Evolutionary conservation across 805 yeast genomes (phyloP).

Genomic region (Saccharomyces mikatae): DNA sequence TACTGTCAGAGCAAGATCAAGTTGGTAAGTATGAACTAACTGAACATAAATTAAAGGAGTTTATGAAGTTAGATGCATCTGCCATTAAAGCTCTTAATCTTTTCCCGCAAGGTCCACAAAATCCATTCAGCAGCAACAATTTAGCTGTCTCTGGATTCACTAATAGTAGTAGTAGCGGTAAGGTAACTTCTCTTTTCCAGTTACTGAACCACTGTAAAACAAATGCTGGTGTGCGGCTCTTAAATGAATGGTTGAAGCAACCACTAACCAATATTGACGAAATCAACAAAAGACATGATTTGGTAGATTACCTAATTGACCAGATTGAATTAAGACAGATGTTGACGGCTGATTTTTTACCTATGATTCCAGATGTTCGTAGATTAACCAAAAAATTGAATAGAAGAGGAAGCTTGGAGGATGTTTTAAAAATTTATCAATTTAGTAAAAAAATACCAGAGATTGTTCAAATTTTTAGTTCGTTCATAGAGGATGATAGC

Average conservation of each 20-base stretch:
- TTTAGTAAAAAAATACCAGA: slow-evolving; percentile 66
- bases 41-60: slow-evolving; percentile 66
- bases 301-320: slow-evolving; percentile 69
- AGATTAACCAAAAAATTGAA: slow-evolving; percentile 63
- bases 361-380: slow-evolving; percentile 74
- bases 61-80: slow-evolving; percentile 84
- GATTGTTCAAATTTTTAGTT: slow-evolving; percentile 44
- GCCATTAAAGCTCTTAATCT: slow-evolving; percentile 83
- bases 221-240: slow-evolving; percentile 76
- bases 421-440: slow-evolving; percentile 83
- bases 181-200: slow-evolving; percentile 64
- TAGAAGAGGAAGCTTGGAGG: slow-evolving; percentile 63
- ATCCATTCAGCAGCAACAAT: slow-evolving; percentile 7
- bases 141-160: slow-evolving; percentile 9
- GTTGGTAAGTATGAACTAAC: slow-evolving; percentile 49
- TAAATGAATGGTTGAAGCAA: slow-evolving; percentile 93
- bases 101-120: slow-evolving; percentile 46
- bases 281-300: slow-evolving; percentile 59
- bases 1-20: slow-evolving; percentile 49
- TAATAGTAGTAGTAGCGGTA: slow-evolving; percentile 29
- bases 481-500: slow-evolving; percentile 32
- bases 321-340: slow-evolving; percentile 59
- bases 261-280: slow-evolving; percentile 63
- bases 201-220: slow-evolving; percentile 83
- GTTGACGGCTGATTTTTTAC: slow-evolving; percentile 58